Evolutionary conservation across 129 eudicot species (phyloP).

Genomic region (Calendula officinalis): DNA sequence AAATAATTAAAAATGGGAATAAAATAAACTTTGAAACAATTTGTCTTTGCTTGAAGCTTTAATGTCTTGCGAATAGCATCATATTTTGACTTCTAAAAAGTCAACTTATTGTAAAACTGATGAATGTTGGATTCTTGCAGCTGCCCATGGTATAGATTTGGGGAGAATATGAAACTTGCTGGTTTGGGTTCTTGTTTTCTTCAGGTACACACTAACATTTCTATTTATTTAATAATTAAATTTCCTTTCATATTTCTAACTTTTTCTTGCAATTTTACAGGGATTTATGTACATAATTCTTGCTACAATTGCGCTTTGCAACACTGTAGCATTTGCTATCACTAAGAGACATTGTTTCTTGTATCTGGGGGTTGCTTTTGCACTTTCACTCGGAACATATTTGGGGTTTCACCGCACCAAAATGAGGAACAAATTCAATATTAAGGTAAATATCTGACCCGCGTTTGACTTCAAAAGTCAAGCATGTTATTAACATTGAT

Average conservation of each 20-base stretch:
- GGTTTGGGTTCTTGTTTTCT: conserved; percentile 85
- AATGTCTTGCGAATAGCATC: background rate
- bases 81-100: background rate
- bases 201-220: conserved; percentile 50
- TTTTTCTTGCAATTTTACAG: conserved; percentile 35
- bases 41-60: background rate
- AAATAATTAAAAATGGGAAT: too few species aligned
- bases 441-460: conserved; percentile 49
- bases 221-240: background rate
- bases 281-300: conserved; percentile 54
- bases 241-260: conserved; percentile 17
- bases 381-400: conserved; percentile 53
- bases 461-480: conserved; percentile 25
- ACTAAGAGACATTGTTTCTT: conserved; percentile 64
- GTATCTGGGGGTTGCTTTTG: conserved; percentile 55
- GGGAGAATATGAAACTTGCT: conserved; percentile 89
- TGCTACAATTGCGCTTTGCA: conserved; percentile 50
- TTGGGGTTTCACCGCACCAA: conserved; percentile 74
- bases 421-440: conserved; percentile 74
- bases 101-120: background rate
- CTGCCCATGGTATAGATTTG: conserved; percentile 94
- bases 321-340: conserved; percentile 43
- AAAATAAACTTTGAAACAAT: too few species aligned
- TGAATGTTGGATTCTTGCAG: conserved; percentile 44
- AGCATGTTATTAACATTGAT: background rate